Evolutionary conservation across 2,329 filamentous ascomycete species (phyloP).

Genomic region (Huntiella savannae): DNA sequence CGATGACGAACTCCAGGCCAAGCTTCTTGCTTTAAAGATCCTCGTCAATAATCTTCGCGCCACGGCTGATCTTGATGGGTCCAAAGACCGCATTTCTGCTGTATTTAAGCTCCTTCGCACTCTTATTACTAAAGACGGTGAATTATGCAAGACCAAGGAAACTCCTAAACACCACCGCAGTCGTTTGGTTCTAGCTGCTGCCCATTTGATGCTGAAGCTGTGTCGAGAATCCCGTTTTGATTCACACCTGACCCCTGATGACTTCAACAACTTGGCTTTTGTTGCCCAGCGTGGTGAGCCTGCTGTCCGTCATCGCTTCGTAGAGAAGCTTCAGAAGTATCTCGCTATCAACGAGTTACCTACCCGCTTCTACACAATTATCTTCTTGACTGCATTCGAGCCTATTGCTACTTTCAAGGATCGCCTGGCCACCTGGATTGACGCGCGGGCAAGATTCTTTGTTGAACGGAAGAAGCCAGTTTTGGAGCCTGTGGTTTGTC

Average conservation of each 20-base stretch:
- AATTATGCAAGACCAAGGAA: slow-evolving; percentile 54
- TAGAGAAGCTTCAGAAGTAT: slow-evolving; percentile 79
- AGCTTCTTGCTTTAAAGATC: slow-evolving; percentile 66
- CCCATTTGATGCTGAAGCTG: slow-evolving; percentile 65
- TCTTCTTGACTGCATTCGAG: slow-evolving; percentile 85
- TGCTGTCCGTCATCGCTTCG: slow-evolving; percentile 59
- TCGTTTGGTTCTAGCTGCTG: slow-evolving; percentile 64
- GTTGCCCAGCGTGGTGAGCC: slow-evolving; percentile 60
- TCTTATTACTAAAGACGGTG: slow-evolving; percentile 56
- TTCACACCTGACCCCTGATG: slow-evolving; percentile 46
- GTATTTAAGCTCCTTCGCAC: slow-evolving; percentile 66
- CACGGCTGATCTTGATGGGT: slow-evolving; percentile 25
- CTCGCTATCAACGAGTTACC: slow-evolving; percentile 53
- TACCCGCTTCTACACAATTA: slow-evolving; percentile 66
- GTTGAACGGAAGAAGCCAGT: slow-evolving; percentile 38
- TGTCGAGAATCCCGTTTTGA: slow-evolving; percentile 62
- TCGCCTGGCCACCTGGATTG: slow-evolving; percentile 71
- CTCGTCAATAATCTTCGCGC: slow-evolving; percentile 69
- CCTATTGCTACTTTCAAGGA: slow-evolving; percentile 54
- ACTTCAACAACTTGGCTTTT: slow-evolving; percentile 67
- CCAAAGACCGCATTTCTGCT: slow-evolving; percentile 41
- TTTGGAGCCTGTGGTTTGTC: slow-evolving; percentile 64
- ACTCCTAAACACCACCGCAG: slow-evolving; percentile 64
- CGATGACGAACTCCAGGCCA: slow-evolving; percentile 67
- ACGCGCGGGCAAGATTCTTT: slow-evolving; percentile 55